Evolutionary conservation across 768 basidiomycete species (phyloP).

Genomic region (Nidula microcarpa): DNA sequence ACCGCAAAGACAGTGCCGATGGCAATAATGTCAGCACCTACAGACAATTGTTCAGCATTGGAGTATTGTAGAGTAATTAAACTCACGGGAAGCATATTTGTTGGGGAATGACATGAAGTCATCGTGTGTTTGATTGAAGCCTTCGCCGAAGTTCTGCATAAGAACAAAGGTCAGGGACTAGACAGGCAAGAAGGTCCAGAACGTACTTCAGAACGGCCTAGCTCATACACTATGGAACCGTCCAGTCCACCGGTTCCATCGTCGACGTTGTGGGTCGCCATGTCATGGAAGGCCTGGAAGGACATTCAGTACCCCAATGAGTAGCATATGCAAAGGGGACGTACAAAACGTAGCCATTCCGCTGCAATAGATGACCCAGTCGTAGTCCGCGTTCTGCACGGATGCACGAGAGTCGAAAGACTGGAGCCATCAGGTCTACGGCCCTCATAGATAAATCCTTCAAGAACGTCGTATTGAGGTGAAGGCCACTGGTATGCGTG

Average conservation of each 20-base stretch:
- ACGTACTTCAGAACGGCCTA: conserved; percentile 28
- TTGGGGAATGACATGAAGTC: conserved; percentile 32
- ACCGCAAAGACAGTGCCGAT: conserved; percentile 32
- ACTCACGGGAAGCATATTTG: conserved; percentile 38
- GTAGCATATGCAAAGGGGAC: conserved; percentile 5
- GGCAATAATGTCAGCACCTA: conserved; percentile 41
- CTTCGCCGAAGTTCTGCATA: conserved; percentile 38
- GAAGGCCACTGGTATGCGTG: conserved; percentile 26
- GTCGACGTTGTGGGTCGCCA: conserved; percentile 29
- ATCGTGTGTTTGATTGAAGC: conserved; percentile 27
- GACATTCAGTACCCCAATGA: too few relatives aligned
- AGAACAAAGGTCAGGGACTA: not conserved
- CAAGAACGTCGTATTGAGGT: conserved; percentile 29
- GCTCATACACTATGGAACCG: conserved; percentile 36
- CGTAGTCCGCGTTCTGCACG: conserved; percentile 19
- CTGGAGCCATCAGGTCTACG: conserved; percentile 26
- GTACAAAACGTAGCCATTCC: conserved; percentile 36
- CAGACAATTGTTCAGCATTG: not conserved
- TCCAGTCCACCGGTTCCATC: conserved; percentile 38
- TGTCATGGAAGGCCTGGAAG: conserved; percentile 36
- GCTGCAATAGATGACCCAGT: conserved; percentile 30
- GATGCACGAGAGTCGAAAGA: conserved; percentile 21
- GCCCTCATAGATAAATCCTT: conserved; percentile 32
- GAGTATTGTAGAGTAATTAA: not conserved
- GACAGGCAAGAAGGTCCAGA: not conserved